phyloP scores from a whole-genome alignment of 2,329 filamentous ascomycete genomes.

The Fusarium caatingaense region DNA sequence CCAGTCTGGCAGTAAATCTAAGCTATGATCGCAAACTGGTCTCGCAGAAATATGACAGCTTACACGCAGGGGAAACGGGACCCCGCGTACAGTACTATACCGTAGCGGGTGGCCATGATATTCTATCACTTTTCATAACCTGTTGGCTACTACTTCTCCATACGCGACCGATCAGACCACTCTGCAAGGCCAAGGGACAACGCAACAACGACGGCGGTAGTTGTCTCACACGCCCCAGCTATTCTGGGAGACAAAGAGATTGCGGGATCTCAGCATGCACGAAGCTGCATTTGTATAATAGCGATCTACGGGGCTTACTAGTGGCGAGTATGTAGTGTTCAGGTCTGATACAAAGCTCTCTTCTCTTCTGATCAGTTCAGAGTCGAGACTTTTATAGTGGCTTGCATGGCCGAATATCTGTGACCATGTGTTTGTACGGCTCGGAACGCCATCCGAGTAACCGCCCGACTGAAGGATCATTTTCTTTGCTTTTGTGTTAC shows the following conservation, averaged over 20 bases:
- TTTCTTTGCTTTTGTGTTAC: background rate
- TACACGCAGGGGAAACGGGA: background rate
- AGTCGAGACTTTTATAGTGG: background rate
- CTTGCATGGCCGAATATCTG: background rate
- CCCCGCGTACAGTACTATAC: background rate
- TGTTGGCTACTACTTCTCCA: background rate
- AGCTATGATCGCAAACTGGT: background rate
- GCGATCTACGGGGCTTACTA: background rate
- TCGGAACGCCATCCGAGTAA: background rate
- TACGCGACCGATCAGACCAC: background rate
- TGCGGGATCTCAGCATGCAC: constrained; percentile 3
- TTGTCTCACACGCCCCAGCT: background rate
- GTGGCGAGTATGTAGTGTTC: background rate
- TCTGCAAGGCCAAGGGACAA: background rate
- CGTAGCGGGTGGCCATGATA: background rate
- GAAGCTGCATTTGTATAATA: background rate
- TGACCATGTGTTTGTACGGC: background rate
- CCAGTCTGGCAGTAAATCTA: background rate
- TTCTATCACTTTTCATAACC: background rate
- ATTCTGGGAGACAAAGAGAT: background rate
- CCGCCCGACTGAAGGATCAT: background rate
- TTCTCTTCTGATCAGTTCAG: background rate
- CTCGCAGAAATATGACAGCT: background rate
- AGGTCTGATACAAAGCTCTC: background rate
- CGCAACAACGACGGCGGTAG: background rate